These are phyloP conservation scores for Aeschynomene evenia DNA, from an alignment of 306 rosid species.

Conservation along the genomic window DNA sequence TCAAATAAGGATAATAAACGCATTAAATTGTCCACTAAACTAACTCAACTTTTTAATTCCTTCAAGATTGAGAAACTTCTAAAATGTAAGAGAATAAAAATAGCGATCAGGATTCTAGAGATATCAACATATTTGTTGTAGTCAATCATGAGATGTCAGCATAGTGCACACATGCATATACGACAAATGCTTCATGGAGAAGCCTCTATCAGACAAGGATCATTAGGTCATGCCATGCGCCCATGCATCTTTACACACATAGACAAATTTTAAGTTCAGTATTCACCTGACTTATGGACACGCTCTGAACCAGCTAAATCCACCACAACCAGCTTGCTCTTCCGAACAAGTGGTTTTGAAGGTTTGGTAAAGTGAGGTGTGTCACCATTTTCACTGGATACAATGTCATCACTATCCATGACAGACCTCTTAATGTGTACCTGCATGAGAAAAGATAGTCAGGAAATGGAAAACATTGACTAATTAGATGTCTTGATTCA, in stretches of 20 bases:
- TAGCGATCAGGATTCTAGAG: background rate
- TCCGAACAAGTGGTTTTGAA: constrained; percentile 76
- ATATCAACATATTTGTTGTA: constrained; percentile 9
- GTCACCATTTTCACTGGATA: constrained; percentile 65
- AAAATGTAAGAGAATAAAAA: background rate
- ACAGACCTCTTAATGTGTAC: constrained; percentile 86
- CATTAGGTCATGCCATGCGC: constrained; percentile 15
- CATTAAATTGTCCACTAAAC: constrained; percentile 4
- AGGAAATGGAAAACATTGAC: constrained; percentile 20
- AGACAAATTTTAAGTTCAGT: constrained; percentile 23
- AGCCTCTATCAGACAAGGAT: constrained; percentile 6
- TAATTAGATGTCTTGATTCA: constrained; percentile 17
- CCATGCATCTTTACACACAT: background rate
- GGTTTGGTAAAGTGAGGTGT: constrained; percentile 70
- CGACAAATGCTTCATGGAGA: constrained; percentile 18
- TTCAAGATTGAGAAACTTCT: background rate
- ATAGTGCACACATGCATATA: constrained; percentile 13
- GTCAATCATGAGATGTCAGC: constrained; percentile 3
- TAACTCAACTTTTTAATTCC: constrained; percentile 12
- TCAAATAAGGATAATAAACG: background rate
- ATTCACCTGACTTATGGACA: constrained; percentile 85
- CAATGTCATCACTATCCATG: constrained; percentile 55
- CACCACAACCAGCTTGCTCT: constrained; percentile 91
- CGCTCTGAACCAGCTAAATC: constrained; percentile 99
- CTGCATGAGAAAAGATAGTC: constrained; percentile 47